Base-by-base conservation (phyloP, 495 filamentous ascomycete genomes). In the Hypoxylon intermedium region DNA sequence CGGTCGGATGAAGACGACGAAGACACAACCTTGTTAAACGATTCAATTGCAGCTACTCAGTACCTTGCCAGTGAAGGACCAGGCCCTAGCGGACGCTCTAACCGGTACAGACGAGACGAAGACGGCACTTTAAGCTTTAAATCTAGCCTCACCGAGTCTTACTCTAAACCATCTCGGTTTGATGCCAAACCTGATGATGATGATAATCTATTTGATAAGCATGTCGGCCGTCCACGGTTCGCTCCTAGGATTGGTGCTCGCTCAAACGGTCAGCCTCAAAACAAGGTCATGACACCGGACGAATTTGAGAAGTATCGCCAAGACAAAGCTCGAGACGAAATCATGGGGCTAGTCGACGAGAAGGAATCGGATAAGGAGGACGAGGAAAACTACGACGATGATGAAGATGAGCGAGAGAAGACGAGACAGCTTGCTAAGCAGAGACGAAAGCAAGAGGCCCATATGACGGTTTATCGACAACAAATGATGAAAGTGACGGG, bases 401-500 rank as follows among this genome's bases (percentile, higher is more conserved):
- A 95, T 50, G 91, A 94, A 47, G 91, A 96, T 60, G 92, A 96
- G 46, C 67, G 79, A 1, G 91, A 96, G 68, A 89, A 87, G 61
- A 82, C 85, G 23, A 88, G 83, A 58, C 81, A 89, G 68, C 76
- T 87, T 26, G 85, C 88, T 37, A 87, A 87, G 67, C 90, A 92
- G 60, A 83, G 93, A 55, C 82, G 86, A 54, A 95, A 93, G 75
- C 92, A 97, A 65, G 91, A 96, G 68, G 93, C 93, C 7, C 91
- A 95, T 71, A 82, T 97, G 71, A 80, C 91, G 9, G 87, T 97
- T 6, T 96, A 96, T 69, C 85, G 94, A 41, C 93, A 97, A 69
- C 88, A 93, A 71, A 96, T 97, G 92, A 95, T 92, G 90, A 97
- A 96, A 68, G 88, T 95, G 15, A 96, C 91, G 6, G 93, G 93